phyloP scores from a whole-genome alignment of 2,329 filamentous ascomycete genomes.

The Ceratocystis ficicola region DNA sequence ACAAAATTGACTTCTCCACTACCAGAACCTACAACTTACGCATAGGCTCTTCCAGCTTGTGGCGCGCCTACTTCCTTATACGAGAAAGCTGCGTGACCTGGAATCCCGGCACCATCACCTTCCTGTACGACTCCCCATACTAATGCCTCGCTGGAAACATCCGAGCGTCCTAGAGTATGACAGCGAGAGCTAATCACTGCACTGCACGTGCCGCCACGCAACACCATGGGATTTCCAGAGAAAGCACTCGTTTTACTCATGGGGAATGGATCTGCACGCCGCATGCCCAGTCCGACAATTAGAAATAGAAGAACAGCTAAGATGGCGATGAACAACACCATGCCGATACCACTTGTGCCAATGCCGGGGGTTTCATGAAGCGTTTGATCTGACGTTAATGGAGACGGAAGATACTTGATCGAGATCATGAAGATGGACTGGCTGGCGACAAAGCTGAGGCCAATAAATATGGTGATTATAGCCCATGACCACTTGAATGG shows the following conservation, averaged over 20 bases:
- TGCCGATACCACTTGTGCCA: constrained; percentile 34
- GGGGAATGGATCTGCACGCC: constrained; percentile 31
- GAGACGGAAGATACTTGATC: constrained; percentile 25
- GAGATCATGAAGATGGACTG: constrained; percentile 33
- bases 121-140: constrained; percentile 38
- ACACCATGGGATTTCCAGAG: constrained; percentile 38
- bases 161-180: constrained; percentile 30
- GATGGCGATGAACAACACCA: constrained; percentile 34
- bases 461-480: constrained; percentile 35
- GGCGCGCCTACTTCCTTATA: constrained; percentile 29
- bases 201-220: constrained; percentile 39
- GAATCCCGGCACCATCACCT: constrained; percentile 29
- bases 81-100: constrained; percentile 37
- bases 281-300: constrained; percentile 32
- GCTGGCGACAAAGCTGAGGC: constrained; percentile 36
- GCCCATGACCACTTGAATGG: constrained; percentile 37
- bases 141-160: constrained; percentile 29
- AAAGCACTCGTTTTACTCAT: constrained; percentile 30
- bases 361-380: constrained; percentile 28
- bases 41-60: constrained; percentile 32
- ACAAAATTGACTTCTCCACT: neutral
- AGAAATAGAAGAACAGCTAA: constrained; percentile 30
- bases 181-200: constrained; percentile 41
- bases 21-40: constrained; percentile 24
- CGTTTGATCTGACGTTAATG: constrained; percentile 20